Evolutionary conservation across 805 yeast species (phyloP), one percentile per base, ranked within the genome.

Genomic region (Sugiyamaella smithiae): DNA sequence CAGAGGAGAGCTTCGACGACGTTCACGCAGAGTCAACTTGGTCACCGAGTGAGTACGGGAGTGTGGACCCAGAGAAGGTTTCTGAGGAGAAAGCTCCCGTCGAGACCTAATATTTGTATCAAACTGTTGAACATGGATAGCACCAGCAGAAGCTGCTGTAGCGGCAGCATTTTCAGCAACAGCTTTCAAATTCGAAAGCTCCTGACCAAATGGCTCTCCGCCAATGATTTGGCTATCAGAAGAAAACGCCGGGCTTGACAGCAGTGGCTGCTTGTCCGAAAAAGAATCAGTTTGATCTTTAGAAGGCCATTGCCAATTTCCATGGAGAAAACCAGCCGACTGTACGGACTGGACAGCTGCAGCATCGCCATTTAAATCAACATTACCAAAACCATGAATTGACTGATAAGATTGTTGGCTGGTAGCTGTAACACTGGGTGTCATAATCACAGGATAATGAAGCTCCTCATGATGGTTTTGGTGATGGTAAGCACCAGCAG

Each of bases 1-100:
- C 12, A 29, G 25, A 3, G 48, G 48, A 23, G 48, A 45, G 29
- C 44, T 38, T 19, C 48, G 23, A 9, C 46, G 33, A 16, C 48
- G 43, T 25, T 45, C 48, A 2, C 22, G 36, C 31, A 45, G 20
- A 5, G 48, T 45, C 35, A 14, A 14, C 14, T 26, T 40, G 22
- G 43, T 6, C 19, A n/a, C 9, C 5, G 38, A 17, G 23, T 22
- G 24, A 2, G 33, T 26, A 11, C 11, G 29, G 7, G 29, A 11
- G 29, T 26, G 29, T 26, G 9, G 7, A 8, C 29, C 29, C 7
- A 26, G 11, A 11, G 29, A 26, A 26, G 9, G 7, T 7, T 11
- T 7, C 9, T 8, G 11, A 11, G 29, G 11, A 7, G 11, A 7
- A 26, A 8, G 9, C 11, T 7, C 9, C 7, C 9, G 9, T 8